phyloP scores from a whole-genome alignment of 1,284 basidiomycete genomes.

The Ceraceosorus guamensis region DNA sequence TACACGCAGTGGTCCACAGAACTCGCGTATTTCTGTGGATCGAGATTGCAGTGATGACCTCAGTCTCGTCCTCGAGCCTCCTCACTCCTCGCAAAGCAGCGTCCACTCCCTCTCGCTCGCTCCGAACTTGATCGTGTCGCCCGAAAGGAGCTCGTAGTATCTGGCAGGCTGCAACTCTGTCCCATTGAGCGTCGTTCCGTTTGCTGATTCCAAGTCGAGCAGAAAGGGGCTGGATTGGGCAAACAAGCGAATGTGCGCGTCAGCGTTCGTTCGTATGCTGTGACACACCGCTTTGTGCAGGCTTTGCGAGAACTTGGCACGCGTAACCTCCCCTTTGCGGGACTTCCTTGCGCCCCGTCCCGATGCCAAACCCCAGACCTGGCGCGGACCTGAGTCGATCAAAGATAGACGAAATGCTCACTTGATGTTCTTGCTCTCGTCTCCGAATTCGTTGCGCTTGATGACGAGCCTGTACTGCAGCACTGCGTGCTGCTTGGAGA shows the following conservation, averaged over 20 bases:
- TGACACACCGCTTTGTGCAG: background rate
- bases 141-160: slow-evolving; percentile 79
- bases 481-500: slow-evolving; percentile 96
- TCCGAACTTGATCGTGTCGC: slow-evolving; percentile 55
- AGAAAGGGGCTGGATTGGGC: slow-evolving; percentile 51
- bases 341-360: too few species aligned
- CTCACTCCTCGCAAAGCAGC: slow-evolving; percentile 29
- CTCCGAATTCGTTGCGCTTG: slow-evolving; percentile 81
- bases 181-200: slow-evolving; percentile 85
- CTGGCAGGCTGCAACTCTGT: slow-evolving; percentile 73
- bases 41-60: too few species aligned
- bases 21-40: too few species aligned
- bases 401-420: slow-evolving; percentile 1
- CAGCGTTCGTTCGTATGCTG: background rate
- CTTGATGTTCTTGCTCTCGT: slow-evolving; percentile 54
- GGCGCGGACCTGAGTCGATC: too few species aligned
- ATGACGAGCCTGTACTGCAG: slow-evolving; percentile 84
- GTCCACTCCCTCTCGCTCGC: slow-evolving; percentile 41
- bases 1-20: too few species aligned
- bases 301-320: slow-evolving; percentile 5
- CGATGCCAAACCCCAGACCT: too few species aligned
- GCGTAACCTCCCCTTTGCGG: too few species aligned
- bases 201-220: slow-evolving; percentile 94
- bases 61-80: too few species aligned
- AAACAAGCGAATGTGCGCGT: background rate